Evolutionary conservation across 2,329 filamentous ascomycete species (phyloP).

Genomic region (Lasiodiplodia sp.): DNA sequence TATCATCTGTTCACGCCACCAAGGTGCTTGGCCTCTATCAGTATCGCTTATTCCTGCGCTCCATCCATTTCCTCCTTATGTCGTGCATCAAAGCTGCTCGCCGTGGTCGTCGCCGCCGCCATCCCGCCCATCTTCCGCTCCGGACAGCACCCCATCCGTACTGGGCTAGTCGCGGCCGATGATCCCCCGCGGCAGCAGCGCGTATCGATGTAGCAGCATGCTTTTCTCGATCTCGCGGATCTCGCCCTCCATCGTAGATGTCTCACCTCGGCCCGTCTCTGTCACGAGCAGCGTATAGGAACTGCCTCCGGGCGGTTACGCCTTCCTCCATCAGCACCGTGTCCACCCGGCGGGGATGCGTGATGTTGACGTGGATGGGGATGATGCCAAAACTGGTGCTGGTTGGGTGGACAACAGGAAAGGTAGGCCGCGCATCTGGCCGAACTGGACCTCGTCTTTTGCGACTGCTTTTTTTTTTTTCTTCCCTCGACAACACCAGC

Average conservation of each 20-base stretch:
- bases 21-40: neutral
- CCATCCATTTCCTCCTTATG: no score
- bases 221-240: neutral
- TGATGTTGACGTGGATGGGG: constrained; percentile 63
- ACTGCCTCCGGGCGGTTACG: constrained; percentile 57
- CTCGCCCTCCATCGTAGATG: neutral
- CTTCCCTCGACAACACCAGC: constrained; percentile 37
- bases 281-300: constrained; percentile 55
- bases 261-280: constrained; percentile 48
- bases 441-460: neutral
- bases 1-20: constrained; percentile 3
- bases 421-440: neutral
- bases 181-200: constrained; percentile 36
- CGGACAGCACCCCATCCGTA: neutral
- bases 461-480: constrained; percentile 35
- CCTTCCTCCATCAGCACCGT: constrained; percentile 52
- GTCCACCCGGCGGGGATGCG: constrained; percentile 64
- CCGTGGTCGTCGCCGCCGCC: neutral
- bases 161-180: constrained; percentile 34
- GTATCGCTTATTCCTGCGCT: neutral
- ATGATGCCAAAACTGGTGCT: constrained; percentile 40
- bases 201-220: neutral
- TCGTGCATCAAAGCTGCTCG: no score
- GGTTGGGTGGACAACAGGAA: neutral
- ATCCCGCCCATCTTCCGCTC: neutral